Conservation (phyloP, 1,284 basidiomycete species). For the Coriolopsis trogii region DNA sequence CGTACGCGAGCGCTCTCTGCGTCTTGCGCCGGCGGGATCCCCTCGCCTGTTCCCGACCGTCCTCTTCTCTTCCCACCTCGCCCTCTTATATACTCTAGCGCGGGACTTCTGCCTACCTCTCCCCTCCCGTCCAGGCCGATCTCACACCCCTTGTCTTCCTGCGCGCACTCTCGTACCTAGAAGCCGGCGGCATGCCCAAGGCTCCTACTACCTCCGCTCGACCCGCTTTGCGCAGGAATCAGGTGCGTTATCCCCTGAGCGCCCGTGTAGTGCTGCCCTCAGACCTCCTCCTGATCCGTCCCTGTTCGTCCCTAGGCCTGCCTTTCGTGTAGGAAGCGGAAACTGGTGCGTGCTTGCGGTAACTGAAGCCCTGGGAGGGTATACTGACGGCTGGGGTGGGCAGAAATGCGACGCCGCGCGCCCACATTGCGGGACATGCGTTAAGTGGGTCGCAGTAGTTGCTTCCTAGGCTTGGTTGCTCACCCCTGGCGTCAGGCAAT, state of each 20-base stretch:
- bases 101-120: constrained; percentile 7
- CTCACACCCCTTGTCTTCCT: constrained; percentile 2
- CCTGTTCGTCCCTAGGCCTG: constrained; percentile 60
- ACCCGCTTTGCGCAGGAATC: constrained; percentile 76
- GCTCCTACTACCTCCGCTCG: constrained; percentile 44
- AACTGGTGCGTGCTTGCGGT: constrained; percentile 56
- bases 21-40: constrained; percentile 17
- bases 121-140: constrained; percentile 11
- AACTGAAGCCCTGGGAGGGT: constrained; percentile 10
- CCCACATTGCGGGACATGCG: constrained; percentile 80
- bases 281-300: neutral
- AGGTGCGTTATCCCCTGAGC: constrained; percentile 44
- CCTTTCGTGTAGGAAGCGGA: constrained; percentile 77
- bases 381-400: constrained; percentile 4
- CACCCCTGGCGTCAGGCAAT: constrained; percentile 49
- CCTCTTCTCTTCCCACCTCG: constrained; percentile 21
- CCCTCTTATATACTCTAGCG: constrained; percentile 22
- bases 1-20: constrained; percentile 7
- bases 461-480: constrained; percentile 2
- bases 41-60: constrained; percentile 21
- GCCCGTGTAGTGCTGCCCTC: constrained; percentile 5
- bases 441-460: constrained; percentile 58
- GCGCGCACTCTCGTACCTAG: neutral
- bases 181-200: constrained; percentile 62
- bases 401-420: constrained; percentile 85